Evolutionary conservation across 495 filamentous ascomycete species (phyloP).

Genomic region (Pyrenula massariospora): DNA sequence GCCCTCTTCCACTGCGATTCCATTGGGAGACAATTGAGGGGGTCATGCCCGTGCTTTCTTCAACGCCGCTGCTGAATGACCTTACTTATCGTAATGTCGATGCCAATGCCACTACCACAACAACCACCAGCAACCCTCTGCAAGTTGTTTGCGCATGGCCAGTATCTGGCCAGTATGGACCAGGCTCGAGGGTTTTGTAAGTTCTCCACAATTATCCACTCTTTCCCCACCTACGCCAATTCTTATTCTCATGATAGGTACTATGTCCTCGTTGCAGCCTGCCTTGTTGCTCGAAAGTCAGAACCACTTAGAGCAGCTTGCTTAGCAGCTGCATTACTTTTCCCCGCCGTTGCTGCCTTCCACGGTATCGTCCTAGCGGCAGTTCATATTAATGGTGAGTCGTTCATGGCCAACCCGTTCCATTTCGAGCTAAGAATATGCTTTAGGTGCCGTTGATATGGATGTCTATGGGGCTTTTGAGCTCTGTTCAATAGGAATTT

Average conservation of each 20-base stretch:
- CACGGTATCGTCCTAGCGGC: conserved; percentile 46
- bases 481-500: conserved; percentile 46
- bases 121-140: conserved; percentile 13
- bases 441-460: conserved; percentile 46
- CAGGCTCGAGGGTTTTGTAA: conserved; percentile 42
- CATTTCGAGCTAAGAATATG: conserved; percentile 5
- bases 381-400: conserved; percentile 38
- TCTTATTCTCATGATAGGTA: conserved; percentile 28
- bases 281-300: conserved; percentile 40
- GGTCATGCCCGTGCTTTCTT: conserved; percentile 30
- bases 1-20: background rate
- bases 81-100: conserved; percentile 16
- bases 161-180: conserved; percentile 48
- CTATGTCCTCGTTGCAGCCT: conserved; percentile 46
- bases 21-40: conserved; percentile 9
- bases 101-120: conserved; percentile 11
- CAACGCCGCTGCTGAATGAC: conserved; percentile 15
- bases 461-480: conserved; percentile 54
- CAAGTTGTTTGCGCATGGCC: conserved; percentile 50
- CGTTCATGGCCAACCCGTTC: background rate
- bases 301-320: conserved; percentile 48
- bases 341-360: conserved; percentile 48
- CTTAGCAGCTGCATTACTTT: conserved; percentile 46
- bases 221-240: background rate
- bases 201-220: conserved; percentile 6